These are phyloP conservation scores for Raddia guianensis DNA, from an alignment of 176 grass and related monocot genomes.

Conservation along the genomic window DNA sequence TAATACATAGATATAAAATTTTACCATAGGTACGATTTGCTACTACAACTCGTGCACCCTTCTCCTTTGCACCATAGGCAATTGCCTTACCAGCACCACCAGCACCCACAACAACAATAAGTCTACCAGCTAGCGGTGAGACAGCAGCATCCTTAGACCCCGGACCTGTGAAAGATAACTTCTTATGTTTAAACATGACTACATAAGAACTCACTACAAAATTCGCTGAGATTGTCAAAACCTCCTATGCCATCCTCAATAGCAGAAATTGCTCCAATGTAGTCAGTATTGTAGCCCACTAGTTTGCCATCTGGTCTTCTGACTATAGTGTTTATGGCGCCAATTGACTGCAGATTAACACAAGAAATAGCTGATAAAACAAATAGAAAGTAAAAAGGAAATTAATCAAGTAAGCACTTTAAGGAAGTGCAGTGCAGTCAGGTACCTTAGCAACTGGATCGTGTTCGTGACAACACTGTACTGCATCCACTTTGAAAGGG, in stretches of 20 bases:
- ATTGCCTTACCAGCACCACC: constrained; percentile 95
- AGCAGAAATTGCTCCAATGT: constrained; percentile 97
- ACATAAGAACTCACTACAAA: constrained; percentile 19
- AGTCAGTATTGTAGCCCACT: constrained; percentile 95
- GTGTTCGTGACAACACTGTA: constrained; percentile 78
- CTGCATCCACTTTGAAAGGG: constrained; percentile 88
- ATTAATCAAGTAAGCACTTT: constrained; percentile 26
- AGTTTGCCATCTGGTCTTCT: constrained; percentile 77
- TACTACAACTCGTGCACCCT: constrained; percentile 88
- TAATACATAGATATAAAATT: constrained; percentile 10
- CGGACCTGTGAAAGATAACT: constrained; percentile 49
- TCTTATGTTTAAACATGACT: constrained; percentile 13
- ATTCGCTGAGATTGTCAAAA: constrained; percentile 29
- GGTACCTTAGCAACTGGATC: constrained; percentile 88
- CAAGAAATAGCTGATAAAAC: constrained; percentile 37
- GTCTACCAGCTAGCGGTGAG: constrained; percentile 82
- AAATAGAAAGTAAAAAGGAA: constrained; percentile 34
- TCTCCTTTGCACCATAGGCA: constrained; percentile 90
- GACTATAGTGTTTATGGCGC: constrained; percentile 93
- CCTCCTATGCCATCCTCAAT: constrained; percentile 97
- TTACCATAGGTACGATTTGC: constrained; percentile 98
- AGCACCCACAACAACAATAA: constrained; percentile 91
- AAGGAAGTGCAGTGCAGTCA: constrained; percentile 23
- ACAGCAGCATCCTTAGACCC: constrained; percentile 57
- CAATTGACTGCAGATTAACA: constrained; percentile 72